Percentiles rank a stretch among this genome's conserved stretches.
These are phyloP conservation scores for Chaetoceros tenuissimus DNA, from an alignment of 108 stramenopile species.

Conservation along the genomic window DNA sequence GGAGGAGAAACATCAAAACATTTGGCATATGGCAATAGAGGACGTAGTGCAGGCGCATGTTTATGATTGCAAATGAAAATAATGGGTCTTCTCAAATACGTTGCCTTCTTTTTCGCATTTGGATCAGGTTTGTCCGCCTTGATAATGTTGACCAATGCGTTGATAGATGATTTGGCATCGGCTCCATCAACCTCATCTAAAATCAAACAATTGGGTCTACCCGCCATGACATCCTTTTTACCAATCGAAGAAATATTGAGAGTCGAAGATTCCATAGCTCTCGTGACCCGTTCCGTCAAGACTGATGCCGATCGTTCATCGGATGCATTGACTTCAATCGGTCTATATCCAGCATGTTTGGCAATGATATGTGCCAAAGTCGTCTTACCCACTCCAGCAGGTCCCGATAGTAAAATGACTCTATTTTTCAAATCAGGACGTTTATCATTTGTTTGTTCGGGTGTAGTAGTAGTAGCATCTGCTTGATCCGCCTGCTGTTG, in stretches of 20 bases:
- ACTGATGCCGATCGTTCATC: slow-evolving; percentile 88
- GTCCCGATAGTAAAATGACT: slow-evolving; percentile 85
- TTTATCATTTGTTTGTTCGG: slow-evolving; percentile 32
- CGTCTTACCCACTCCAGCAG: slow-evolving; percentile 96
- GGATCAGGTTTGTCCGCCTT: slow-evolving; percentile 59
- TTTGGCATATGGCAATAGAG: slow-evolving; percentile 76
- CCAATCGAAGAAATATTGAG: slow-evolving; percentile 23
- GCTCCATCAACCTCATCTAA: slow-evolving; percentile 97
- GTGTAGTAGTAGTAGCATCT: neutral
- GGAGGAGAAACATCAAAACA: slow-evolving; percentile 79
- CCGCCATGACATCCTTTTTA: slow-evolving; percentile 15
- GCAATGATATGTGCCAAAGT: slow-evolving; percentile 93
- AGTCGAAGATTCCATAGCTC: slow-evolving; percentile 83
- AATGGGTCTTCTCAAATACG: slow-evolving; percentile 80
- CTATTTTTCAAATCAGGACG: slow-evolving; percentile 57
- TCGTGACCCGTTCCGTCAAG: slow-evolving; percentile 65
- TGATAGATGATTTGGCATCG: slow-evolving; percentile 79
- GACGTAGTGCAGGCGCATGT: slow-evolving; percentile 88
- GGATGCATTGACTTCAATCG: slow-evolving; percentile 92
- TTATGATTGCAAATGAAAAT: slow-evolving; percentile 98
- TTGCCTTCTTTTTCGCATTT: slow-evolving; percentile 16
- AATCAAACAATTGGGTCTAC: slow-evolving; percentile 84
- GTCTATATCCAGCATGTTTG: slow-evolving; percentile 85
- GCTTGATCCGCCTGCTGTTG: slow-evolving; percentile 1
- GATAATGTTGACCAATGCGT: slow-evolving; percentile 80